phyloP scores from a whole-genome alignment of 2,329 filamentous ascomycete genomes.

The Colletotrichum zoysiae region DNA sequence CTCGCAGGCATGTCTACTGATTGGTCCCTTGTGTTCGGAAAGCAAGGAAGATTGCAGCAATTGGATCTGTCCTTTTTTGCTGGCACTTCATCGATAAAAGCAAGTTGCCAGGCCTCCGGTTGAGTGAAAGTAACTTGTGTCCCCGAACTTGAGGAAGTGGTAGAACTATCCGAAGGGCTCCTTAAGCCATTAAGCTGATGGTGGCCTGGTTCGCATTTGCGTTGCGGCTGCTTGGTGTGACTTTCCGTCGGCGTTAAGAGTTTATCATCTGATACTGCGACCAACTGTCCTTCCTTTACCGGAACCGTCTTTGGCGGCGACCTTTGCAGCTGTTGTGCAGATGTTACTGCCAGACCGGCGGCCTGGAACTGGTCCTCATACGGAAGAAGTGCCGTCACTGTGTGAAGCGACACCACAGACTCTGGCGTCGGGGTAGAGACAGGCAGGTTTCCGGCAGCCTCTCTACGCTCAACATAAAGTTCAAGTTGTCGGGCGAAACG shows the following conservation, averaged over 20 bases:
- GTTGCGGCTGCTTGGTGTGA: slow-evolving; percentile 1
- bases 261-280: background rate
- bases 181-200: slow-evolving; percentile 40
- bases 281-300: background rate
- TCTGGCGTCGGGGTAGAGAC: slow-evolving; percentile 57
- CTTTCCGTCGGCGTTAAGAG: slow-evolving; percentile 23
- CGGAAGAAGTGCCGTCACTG: slow-evolving; percentile 65
- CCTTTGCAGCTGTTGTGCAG: slow-evolving; percentile 56
- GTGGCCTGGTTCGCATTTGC: slow-evolving; percentile 1
- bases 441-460: slow-evolving; percentile 53
- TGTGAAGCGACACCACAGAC: slow-evolving; percentile 61
- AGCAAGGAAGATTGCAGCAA: slow-evolving; percentile 28
- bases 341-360: slow-evolving; percentile 69
- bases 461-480: slow-evolving; percentile 48
- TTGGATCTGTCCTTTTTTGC: slow-evolving; percentile 43
- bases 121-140: slow-evolving; percentile 51
- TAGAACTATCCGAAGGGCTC: slow-evolving; percentile 25
- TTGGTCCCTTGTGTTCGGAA: slow-evolving; percentile 13
- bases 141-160: slow-evolving; percentile 43
- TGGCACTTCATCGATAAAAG: slow-evolving; percentile 50
- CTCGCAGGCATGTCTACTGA: slow-evolving; percentile 4
- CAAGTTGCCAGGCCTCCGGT: slow-evolving; percentile 49
- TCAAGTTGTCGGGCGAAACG: slow-evolving; percentile 44
- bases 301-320: slow-evolving; percentile 31
- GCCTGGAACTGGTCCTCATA: slow-evolving; percentile 66